phyloP scores from a whole-genome alignment of 2,329 filamentous ascomycete genomes.

The Aspergillus brasiliensis region DNA sequence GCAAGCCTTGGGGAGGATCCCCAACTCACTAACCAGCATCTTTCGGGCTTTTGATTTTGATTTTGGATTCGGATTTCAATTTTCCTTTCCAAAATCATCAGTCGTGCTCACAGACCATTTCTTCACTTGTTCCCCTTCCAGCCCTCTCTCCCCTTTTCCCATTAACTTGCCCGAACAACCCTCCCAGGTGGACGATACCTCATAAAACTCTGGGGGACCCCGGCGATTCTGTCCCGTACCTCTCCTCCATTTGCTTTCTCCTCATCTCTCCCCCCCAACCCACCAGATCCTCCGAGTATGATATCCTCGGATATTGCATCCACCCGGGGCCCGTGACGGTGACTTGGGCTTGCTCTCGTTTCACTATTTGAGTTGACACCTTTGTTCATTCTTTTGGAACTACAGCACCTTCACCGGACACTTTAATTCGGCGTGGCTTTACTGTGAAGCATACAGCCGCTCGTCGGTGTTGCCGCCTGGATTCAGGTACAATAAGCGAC shows the following conservation, averaged over 20 bases:
- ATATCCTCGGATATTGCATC: neutral
- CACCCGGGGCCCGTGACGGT: neutral
- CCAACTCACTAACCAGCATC: neutral
- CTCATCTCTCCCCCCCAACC: neutral
- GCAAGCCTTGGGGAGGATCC: slow-evolving; percentile 3
- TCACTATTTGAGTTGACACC: neutral
- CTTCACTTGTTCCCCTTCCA: neutral
- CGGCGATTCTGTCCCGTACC: neutral
- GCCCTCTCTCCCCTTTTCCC: neutral
- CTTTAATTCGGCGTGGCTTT: neutral
- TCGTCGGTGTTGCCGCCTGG: slow-evolving; percentile 9
- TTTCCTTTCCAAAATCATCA: neutral
- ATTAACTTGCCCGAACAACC: neutral
- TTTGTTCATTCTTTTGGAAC: neutral
- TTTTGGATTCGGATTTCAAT: neutral
- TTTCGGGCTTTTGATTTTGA: neutral
- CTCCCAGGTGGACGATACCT: neutral
- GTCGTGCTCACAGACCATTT: slow-evolving; percentile 6
- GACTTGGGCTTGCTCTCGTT: neutral
- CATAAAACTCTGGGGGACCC: neutral
- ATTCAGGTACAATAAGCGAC: neutral
- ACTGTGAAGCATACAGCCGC: slow-evolving; percentile 4
- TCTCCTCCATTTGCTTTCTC: neutral
- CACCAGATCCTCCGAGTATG: neutral
- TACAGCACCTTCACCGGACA: neutral